Percentiles rank a stretch among this genome's conserved stretches.
phyloP scores from a whole-genome alignment of 2,329 filamentous ascomycete species.

The Pezicula neosporulosa region DNA sequence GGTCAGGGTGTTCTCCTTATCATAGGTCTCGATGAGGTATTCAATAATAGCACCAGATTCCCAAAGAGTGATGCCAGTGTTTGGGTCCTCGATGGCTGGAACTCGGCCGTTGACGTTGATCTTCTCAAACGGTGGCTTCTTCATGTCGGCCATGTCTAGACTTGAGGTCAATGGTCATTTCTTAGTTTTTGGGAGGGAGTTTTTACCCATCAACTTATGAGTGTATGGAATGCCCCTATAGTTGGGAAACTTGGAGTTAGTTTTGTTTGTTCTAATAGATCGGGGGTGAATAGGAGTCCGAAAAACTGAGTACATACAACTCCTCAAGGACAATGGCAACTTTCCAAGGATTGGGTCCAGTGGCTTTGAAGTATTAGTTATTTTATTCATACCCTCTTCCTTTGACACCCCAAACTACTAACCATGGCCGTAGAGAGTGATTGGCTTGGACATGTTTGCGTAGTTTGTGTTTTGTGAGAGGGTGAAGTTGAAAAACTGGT shows the following conservation, averaged over 20 bases:
- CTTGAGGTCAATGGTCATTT: not conserved
- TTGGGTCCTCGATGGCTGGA: constrained; percentile 30
- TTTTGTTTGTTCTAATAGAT: no score
- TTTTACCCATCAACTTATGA: constrained; percentile 6
- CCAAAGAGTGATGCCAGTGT: constrained; percentile 37
- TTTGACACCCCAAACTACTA: not conserved
- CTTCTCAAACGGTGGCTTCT: constrained; percentile 32
- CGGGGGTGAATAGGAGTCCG: no score
- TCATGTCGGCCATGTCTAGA: constrained; percentile 31
- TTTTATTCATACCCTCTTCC: no score
- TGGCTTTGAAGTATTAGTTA: not conserved
- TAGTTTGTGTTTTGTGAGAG: not conserved
- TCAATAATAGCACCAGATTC: constrained; percentile 40
- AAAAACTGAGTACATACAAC: constrained; percentile 19
- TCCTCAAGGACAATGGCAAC: constrained; percentile 40
- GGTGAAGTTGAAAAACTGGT: not conserved
- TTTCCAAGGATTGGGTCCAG: constrained; percentile 25
- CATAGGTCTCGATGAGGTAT: constrained; percentile 37
- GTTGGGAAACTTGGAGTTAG: no score
- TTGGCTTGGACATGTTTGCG: constrained; percentile 2
- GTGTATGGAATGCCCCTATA: constrained; percentile 28
- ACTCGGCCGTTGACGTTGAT: constrained; percentile 21
- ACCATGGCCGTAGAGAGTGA: constrained; percentile 3
- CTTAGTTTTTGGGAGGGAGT: constrained; percentile 18
- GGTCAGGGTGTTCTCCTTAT: constrained; percentile 30